Conservation (phyloP, 73 alveolate genomes). For the Blepharisma japonicum region DNA sequence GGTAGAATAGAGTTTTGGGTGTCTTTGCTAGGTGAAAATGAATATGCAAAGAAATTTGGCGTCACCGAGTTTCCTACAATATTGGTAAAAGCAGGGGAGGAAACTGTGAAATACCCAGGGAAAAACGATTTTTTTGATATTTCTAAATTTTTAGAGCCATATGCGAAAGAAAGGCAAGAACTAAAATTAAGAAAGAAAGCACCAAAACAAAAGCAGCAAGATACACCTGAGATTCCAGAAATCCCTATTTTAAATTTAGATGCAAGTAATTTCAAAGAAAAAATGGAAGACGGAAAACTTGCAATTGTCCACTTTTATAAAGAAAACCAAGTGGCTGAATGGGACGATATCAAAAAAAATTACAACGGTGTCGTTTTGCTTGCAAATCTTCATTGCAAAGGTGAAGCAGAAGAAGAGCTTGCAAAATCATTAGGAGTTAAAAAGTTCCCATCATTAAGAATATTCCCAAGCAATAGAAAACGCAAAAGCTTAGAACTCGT, state of each 20-base stretch:
- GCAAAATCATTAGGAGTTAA: conserved; percentile 9
- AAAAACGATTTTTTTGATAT: conserved; percentile 13
- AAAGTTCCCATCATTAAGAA: conserved; percentile 5
- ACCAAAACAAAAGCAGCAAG: background rate
- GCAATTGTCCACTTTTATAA: conserved; percentile 16
- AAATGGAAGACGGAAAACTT: background rate
- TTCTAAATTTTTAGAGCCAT: conserved; percentile 5
- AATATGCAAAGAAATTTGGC: background rate
- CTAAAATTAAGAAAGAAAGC: background rate
- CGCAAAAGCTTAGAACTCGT: conserved; percentile 7
- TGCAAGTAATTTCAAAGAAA: background rate
- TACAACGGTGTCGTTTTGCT: conserved; percentile 3
- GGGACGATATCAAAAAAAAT: conserved; percentile 20
- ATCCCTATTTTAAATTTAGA: background rate
- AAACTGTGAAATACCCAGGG: background rate
- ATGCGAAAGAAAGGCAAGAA: background rate
- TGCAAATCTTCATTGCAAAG: background rate
- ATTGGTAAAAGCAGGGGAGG: background rate
- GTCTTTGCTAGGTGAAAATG: background rate
- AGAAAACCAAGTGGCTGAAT: conserved; percentile 4
- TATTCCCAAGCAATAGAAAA: conserved; percentile 14
- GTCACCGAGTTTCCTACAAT: conserved; percentile 6
- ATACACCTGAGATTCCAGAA: background rate
- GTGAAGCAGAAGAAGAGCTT: background rate
- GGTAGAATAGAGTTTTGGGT: conserved; percentile 9